These are phyloP conservation scores for Malassezia caprae DNA, from an alignment of 1,284 basidiomycete species.

Conservation along the genomic window DNA sequence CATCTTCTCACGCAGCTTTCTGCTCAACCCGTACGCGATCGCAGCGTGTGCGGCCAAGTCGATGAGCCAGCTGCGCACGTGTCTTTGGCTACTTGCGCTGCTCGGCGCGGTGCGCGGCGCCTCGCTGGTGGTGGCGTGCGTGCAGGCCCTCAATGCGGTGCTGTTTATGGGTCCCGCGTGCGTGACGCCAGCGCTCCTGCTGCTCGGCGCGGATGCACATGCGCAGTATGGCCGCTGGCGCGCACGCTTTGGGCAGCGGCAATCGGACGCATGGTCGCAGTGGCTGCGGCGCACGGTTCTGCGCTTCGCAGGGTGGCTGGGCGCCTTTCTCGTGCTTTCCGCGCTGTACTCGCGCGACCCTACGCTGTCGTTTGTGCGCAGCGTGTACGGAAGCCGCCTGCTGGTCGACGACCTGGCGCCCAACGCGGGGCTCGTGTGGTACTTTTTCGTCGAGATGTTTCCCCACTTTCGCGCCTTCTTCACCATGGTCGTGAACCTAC, in stretches of 20 bases:
- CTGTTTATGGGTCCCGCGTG: slow-evolving; percentile 5
- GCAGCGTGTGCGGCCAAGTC: slow-evolving; percentile 13
- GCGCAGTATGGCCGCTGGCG: slow-evolving; percentile 13
- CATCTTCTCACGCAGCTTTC: neutral
- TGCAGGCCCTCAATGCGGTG: slow-evolving; percentile 2
- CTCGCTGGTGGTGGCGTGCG: neutral
- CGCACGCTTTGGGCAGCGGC: slow-evolving; percentile 1
- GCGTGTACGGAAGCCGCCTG: slow-evolving; percentile 51
- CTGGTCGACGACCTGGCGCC: slow-evolving; percentile 59
- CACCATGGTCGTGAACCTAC: slow-evolving; percentile 83
- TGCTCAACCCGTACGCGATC: slow-evolving; percentile 14
- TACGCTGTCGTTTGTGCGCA: slow-evolving; percentile 59
- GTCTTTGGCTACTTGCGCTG: neutral
- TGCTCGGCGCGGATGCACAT: slow-evolving; percentile 12
- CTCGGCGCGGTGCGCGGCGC: slow-evolving; percentile 2
- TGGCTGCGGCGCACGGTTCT: neutral
- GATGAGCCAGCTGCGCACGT: slow-evolving; percentile 7
- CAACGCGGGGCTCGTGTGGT: slow-evolving; percentile 93
- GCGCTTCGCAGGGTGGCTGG: neutral
- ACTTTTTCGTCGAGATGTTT: slow-evolving; percentile 99
- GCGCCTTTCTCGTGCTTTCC: neutral
- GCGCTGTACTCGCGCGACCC: slow-evolving; percentile 1
- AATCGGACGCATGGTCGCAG: slow-evolving; percentile 6
- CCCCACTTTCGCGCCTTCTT: slow-evolving; percentile 94
- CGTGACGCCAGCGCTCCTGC: slow-evolving; percentile 1